Conservation (phyloP, 2,329 filamentous ascomycete species). For the Ceratocystis lukuohia region DNA sequence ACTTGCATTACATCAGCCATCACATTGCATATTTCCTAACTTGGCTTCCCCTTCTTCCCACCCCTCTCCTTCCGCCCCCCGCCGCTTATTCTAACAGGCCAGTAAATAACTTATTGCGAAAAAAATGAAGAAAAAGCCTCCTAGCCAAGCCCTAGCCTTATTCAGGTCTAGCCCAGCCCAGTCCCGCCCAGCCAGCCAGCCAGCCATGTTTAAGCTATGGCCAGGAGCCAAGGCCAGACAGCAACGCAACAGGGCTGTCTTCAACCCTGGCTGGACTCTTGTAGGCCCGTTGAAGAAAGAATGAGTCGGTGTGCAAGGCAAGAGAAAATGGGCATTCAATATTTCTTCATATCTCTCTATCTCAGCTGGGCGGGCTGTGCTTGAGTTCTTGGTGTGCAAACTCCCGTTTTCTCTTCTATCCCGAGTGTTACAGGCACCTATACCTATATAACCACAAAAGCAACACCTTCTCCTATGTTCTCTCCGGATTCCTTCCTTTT, state of each 20-base stretch:
- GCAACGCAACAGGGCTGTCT: too few relatives aligned
- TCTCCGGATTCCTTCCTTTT: background rate
- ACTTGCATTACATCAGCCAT: background rate
- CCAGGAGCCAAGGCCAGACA: background rate
- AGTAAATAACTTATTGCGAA: too few relatives aligned
- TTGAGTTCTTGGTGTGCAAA: background rate
- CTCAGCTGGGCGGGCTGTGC: background rate
- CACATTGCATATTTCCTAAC: background rate
- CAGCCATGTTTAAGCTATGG: background rate
- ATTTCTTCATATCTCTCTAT: background rate
- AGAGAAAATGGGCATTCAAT: background rate
- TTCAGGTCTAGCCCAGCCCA: constrained; percentile 5
- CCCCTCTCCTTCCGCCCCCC: background rate
- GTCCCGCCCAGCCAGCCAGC: background rate
- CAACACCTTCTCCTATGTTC: too few relatives aligned
- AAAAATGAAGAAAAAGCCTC: background rate
- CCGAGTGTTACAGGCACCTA: too few relatives aligned
- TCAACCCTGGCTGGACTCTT: background rate
- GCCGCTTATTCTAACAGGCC: background rate
- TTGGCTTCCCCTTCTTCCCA: background rate
- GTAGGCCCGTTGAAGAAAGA: background rate
- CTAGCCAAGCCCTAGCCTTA: background rate
- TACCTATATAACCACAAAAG: too few relatives aligned
- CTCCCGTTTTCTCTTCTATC: background rate
- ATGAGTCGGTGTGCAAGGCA: constrained; percentile 2